These are phyloP conservation scores for Chloromonas sp. DNA, from an alignment of 163 green algal species.

Conservation along the genomic window DNA sequence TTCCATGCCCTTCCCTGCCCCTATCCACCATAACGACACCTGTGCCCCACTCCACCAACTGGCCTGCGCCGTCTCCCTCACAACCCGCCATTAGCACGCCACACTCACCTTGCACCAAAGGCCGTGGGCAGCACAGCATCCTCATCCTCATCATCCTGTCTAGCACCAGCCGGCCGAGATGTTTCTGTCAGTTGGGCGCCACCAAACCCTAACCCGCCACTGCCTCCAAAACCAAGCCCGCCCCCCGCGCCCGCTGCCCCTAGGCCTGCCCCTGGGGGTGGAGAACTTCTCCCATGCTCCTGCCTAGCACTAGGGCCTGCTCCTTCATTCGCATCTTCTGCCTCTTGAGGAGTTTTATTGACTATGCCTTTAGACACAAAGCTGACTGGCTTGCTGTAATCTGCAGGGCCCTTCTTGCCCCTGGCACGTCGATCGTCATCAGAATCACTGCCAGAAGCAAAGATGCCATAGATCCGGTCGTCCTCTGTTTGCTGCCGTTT, in stretches of 20 bases:
- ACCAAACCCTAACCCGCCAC: too few species aligned
- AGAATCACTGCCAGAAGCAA: slow-evolving; percentile 53
- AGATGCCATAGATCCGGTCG: slow-evolving; percentile 85
- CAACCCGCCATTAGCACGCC: background rate
- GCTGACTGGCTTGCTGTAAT: slow-evolving; percentile 72
- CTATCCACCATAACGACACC: background rate
- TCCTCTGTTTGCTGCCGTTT: slow-evolving; percentile 68
- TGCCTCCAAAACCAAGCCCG: too few species aligned
- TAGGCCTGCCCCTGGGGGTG: too few species aligned
- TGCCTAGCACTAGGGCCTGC: too few species aligned
- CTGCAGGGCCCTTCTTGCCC: slow-evolving; percentile 31
- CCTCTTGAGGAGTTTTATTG: background rate
- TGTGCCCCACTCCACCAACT: background rate
- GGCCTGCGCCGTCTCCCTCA: background rate
- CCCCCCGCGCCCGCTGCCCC: too few species aligned
- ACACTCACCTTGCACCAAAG: slow-evolving; percentile 20
- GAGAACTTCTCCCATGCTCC: too few species aligned
- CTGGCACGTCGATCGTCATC: slow-evolving; percentile 24
- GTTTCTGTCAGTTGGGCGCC: too few species aligned
- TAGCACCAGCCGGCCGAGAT: too few species aligned
- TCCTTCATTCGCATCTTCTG: too few species aligned
- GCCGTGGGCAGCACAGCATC: background rate
- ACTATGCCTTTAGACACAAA: slow-evolving; percentile 75
- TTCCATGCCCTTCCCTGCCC: background rate
- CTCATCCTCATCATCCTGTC: slow-evolving; percentile 19